phyloP scores from a whole-genome alignment of 495 filamentous ascomycete genomes.

The Penicillium pulvis region DNA sequence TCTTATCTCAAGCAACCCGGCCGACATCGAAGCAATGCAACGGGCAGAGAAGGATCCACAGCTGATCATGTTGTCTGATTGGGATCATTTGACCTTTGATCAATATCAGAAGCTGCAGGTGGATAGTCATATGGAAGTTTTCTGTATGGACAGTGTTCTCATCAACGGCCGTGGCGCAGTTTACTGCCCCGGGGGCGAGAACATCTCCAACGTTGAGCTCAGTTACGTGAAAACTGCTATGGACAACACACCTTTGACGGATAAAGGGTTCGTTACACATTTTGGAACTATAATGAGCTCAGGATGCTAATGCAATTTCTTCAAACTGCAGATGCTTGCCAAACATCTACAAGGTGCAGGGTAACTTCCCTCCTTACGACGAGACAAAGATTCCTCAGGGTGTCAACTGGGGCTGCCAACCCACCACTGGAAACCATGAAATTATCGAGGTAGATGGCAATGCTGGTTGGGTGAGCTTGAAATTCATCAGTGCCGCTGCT shows the following conservation, averaged over 20 bases:
- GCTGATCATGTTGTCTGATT: constrained; percentile 52
- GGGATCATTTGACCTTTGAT: constrained; percentile 49
- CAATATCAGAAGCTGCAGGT: constrained; percentile 38
- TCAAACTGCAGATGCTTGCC: constrained; percentile 27
- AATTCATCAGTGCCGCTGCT: constrained; percentile 47
- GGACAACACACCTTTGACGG: constrained; percentile 40
- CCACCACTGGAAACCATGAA: constrained; percentile 39
- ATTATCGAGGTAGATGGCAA: constrained; percentile 37
- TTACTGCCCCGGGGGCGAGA: constrained; percentile 42
- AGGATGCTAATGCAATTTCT: background rate
- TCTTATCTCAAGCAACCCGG: constrained; percentile 44
- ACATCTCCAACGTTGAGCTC: constrained; percentile 35
- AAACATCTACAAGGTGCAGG: constrained; percentile 32
- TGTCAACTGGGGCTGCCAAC: constrained; percentile 40
- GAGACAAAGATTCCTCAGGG: constrained; percentile 38
- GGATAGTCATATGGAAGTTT: constrained; percentile 38
- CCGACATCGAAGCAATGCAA: constrained; percentile 46
- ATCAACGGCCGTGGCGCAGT: constrained; percentile 56
- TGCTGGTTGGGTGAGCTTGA: constrained; percentile 48
- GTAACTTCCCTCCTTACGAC: constrained; percentile 30
- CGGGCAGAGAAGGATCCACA: constrained; percentile 43
- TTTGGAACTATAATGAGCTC: background rate
- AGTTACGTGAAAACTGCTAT: constrained; percentile 32
- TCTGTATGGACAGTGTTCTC: constrained; percentile 49
- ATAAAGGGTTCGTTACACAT: constrained; percentile 47